Evolutionary conservation across 805 yeast genomes (phyloP).

Genomic region (Candida schatavii): DNA sequence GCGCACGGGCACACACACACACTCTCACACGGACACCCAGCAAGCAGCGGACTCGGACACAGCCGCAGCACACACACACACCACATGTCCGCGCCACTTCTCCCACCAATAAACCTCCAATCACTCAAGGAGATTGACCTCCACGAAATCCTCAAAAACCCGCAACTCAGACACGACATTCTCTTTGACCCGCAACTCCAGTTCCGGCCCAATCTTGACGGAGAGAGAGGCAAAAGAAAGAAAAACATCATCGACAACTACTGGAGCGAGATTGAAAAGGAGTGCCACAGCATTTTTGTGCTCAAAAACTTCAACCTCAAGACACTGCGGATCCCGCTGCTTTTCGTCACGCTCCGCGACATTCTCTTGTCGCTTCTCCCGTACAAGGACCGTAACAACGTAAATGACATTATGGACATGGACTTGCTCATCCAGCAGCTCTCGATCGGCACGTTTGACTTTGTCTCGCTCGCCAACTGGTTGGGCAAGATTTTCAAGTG

Average conservation of each 20-base stretch:
- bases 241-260: slow-evolving; percentile 73
- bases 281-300: slow-evolving; percentile 49
- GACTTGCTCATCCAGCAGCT: slow-evolving; percentile 76
- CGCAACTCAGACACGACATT: slow-evolving; percentile 90
- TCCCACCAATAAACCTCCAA: slow-evolving; percentile 83
- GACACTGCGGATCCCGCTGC: slow-evolving; percentile 54
- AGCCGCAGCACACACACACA: slow-evolving; percentile 3
- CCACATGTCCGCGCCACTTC: slow-evolving; percentile 33
- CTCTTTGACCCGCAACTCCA: slow-evolving; percentile 89
- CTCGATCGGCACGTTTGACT: slow-evolving; percentile 66
- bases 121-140: slow-evolving; percentile 83
- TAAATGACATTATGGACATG: slow-evolving; percentile 71
- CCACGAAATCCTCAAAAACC: slow-evolving; percentile 84
- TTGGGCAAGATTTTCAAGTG: slow-evolving; percentile 73
- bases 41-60: too few species aligned
- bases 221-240: slow-evolving; percentile 84
- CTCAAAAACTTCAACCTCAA: slow-evolving; percentile 17
- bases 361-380: slow-evolving; percentile 76
- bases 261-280: slow-evolving; percentile 75
- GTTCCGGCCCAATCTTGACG: slow-evolving; percentile 87
- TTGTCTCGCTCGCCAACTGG: slow-evolving; percentile 69
- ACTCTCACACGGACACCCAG: slow-evolving; percentile 3
- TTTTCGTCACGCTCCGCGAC: slow-evolving; percentile 76
- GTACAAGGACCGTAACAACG: slow-evolving; percentile 63
- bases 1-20: slow-evolving; percentile 3